A percentile compares a stretch with the other conserved stretches of the same genome.
Conservation (phyloP, 2,329 filamentous ascomycete genomes). For the Elsinoe necatrix region DNA sequence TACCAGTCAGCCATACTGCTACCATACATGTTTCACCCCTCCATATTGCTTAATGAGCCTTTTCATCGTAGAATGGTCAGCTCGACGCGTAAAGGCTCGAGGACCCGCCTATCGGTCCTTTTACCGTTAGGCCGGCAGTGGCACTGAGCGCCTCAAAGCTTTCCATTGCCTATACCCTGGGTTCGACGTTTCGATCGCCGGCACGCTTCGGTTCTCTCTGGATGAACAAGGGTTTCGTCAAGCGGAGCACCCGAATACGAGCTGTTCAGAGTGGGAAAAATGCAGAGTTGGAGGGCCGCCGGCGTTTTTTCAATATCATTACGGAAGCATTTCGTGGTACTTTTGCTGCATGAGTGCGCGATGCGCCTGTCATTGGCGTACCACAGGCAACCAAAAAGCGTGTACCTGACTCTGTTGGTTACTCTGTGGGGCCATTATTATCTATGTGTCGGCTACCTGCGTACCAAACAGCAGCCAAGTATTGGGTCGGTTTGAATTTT, state of each 20-base stretch:
- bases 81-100: not conserved
- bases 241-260: slow-evolving; percentile 3
- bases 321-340: not conserved
- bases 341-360: not conserved
- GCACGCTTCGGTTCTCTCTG: not conserved
- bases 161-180: not conserved
- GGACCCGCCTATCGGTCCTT: slow-evolving; percentile 11
- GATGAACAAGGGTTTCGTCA: not conserved
- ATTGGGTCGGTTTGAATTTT: not conserved
- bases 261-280: not conserved
- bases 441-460: not conserved
- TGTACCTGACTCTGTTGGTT: not conserved
- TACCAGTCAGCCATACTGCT: not conserved
- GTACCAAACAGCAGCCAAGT: not conserved
- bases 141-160: not conserved
- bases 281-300: not conserved
- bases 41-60: not conserved
- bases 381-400: not conserved
- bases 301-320: not conserved
- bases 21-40: not conserved
- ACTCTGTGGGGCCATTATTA: not conserved
- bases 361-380: not conserved
- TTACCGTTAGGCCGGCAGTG: not conserved
- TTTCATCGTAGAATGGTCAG: not conserved
- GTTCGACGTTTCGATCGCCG: slow-evolving; percentile 1